A percentile compares a stretch with the other conserved stretches of the same genome.
phyloP scores from a whole-genome alignment of 768 basidiomycete species.

The Cystobasidium ongulense region DNA sequence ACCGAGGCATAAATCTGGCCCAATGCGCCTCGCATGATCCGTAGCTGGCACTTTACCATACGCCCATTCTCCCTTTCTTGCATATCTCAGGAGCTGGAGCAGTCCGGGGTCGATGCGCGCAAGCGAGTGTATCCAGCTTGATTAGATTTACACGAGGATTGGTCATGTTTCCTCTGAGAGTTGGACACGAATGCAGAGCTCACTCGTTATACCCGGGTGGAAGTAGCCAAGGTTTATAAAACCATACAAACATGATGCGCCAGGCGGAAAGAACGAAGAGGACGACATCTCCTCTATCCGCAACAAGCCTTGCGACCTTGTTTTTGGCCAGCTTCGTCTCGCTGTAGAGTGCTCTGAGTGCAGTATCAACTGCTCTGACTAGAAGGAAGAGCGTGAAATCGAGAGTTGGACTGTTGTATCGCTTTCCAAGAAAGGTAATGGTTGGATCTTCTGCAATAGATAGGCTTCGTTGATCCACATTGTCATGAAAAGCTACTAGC shows the following conservation, averaged over 20 bases:
- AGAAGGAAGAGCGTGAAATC: constrained; percentile 39
- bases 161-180: not conserved
- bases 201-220: constrained; percentile 34
- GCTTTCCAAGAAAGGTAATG: not conserved
- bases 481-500: not conserved
- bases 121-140: constrained; percentile 36
- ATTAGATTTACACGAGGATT: not conserved
- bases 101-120: constrained; percentile 36
- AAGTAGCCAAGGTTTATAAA: constrained; percentile 35
- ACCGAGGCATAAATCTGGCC: constrained; percentile 5
- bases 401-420: constrained; percentile 32
- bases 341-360: constrained; percentile 19
- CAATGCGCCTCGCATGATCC: not conserved
- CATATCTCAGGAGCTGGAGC: constrained; percentile 32
- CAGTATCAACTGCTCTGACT: constrained; percentile 35
- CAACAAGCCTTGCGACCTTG: not conserved
- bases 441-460: not conserved
- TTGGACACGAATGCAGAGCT: not conserved
- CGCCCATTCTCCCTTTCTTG: constrained; percentile 27
- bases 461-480: not conserved
- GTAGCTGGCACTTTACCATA: constrained; percentile 34
- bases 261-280: constrained; percentile 30
- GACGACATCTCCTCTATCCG: constrained; percentile 33
- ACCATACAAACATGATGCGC: constrained; percentile 38
- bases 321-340: not conserved